phyloP scores from a whole-genome alignment of 352 stramenopile genomes.

The Halophytophthora polymorphica region DNA sequence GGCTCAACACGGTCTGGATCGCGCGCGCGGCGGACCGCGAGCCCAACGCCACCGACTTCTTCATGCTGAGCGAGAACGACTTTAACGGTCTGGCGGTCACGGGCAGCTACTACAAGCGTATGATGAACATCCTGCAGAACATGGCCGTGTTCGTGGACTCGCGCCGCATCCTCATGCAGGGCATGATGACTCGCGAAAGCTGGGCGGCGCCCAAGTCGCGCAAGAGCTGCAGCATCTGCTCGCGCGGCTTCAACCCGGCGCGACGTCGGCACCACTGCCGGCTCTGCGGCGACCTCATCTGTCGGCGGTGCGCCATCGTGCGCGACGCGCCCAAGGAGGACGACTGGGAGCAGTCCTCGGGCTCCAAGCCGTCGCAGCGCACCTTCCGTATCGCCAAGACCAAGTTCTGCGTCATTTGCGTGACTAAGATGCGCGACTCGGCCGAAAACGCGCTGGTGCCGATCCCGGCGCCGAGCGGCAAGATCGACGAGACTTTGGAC shows the following conservation, averaged over 20 bases:
- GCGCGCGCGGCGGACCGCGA: constrained; percentile 19
- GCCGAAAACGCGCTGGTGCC: constrained; percentile 15
- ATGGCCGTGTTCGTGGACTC: constrained; percentile 58
- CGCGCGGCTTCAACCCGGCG: constrained; percentile 45
- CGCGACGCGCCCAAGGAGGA: constrained; percentile 23
- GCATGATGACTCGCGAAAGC: constrained; percentile 34
- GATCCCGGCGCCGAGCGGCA: background rate
- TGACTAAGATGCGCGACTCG: constrained; percentile 41
- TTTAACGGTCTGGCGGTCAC: constrained; percentile 50
- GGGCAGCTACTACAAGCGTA: constrained; percentile 43
- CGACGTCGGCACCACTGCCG: constrained; percentile 70
- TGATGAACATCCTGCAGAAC: constrained; percentile 52
- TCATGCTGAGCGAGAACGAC: constrained; percentile 59
- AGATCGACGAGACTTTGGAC: constrained; percentile 14
- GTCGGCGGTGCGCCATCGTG: constrained; percentile 51
- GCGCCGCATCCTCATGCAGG: constrained; percentile 43
- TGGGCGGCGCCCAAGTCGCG: constrained; percentile 54
- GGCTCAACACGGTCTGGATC: constrained; percentile 47
- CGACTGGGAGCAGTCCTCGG: too few species aligned
- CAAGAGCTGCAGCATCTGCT: constrained; percentile 49
- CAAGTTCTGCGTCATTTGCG: constrained; percentile 57
- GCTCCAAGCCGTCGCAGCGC: too few species aligned
- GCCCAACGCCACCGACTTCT: constrained; percentile 42
- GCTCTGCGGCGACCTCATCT: constrained; percentile 74
- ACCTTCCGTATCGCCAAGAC: constrained; percentile 46